A percentile compares a stretch with the other conserved stretches of the same genome.
Evolutionary conservation across 352 stramenopile species (phyloP).

Genomic region (Phytopythium helicoides): DNA sequence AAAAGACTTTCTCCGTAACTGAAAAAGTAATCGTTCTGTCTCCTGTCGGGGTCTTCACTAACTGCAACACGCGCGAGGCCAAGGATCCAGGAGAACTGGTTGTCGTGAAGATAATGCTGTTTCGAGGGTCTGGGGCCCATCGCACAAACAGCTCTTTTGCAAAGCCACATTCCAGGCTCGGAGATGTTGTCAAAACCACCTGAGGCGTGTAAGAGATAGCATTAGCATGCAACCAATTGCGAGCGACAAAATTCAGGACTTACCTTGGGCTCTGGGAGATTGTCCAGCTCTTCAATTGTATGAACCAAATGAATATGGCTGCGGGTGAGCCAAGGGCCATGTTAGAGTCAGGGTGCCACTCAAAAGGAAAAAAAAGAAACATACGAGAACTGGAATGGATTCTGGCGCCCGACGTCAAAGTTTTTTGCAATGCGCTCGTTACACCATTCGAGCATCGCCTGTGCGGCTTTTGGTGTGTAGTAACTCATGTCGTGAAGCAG

Average conservation of each 20-base stretch:
- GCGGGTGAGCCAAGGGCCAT: background rate
- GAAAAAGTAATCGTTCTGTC: slow-evolving; percentile 57
- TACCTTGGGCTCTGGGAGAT: slow-evolving; percentile 79
- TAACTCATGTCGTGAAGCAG: slow-evolving; percentile 89
- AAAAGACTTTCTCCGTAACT: slow-evolving; percentile 67
- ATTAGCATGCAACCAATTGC: background rate
- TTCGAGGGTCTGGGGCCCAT: slow-evolving; percentile 70
- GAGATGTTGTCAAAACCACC: slow-evolving; percentile 81
- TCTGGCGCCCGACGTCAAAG: slow-evolving; percentile 85
- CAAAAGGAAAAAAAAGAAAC: slow-evolving; percentile 8
- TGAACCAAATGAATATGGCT: slow-evolving; percentile 89
- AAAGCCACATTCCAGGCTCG: slow-evolving; percentile 78
- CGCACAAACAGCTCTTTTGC: slow-evolving; percentile 84
- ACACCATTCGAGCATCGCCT: slow-evolving; percentile 90
- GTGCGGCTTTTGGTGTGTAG: slow-evolving; percentile 84
- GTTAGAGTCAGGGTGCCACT: background rate
- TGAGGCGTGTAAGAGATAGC: slow-evolving; percentile 7
- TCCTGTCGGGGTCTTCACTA: slow-evolving; percentile 44
- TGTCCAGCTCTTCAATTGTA: slow-evolving; percentile 84
- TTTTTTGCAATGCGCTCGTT: slow-evolving; percentile 90
- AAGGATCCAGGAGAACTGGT: slow-evolving; percentile 63
- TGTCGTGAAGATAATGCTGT: slow-evolving; percentile 84
- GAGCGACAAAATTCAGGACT: background rate
- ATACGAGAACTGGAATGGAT: slow-evolving; percentile 88
- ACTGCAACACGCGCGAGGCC: slow-evolving; percentile 59